These are phyloP conservation scores for Ustilago hordei DNA, from an alignment of 1,284 basidiomycete genomes.

Conservation along the genomic window DNA sequence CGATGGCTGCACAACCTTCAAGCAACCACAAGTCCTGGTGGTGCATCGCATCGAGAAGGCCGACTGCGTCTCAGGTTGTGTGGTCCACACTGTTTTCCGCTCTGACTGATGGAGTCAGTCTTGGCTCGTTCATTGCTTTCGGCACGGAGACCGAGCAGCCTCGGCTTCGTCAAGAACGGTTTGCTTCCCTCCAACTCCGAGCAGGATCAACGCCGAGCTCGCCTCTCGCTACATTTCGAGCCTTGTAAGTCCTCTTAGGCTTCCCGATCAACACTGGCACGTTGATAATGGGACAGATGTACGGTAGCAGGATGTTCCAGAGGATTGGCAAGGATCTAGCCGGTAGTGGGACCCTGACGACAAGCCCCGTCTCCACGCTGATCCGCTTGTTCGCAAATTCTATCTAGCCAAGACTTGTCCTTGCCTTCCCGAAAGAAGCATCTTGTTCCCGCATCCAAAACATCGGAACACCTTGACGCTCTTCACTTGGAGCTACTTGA, in stretches of 20 bases:
- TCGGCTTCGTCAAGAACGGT: too few relatives aligned
- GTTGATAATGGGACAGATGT: not conserved
- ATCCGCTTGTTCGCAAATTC: not conserved
- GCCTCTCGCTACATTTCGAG: not conserved
- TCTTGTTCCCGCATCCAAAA: not conserved
- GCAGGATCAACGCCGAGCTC: not conserved
- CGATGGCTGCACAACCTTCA: not conserved
- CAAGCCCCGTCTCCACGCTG: conserved; percentile 9
- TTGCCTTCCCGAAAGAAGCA: conserved; percentile 5
- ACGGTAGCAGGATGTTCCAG: too few relatives aligned
- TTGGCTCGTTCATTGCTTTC: not conserved
- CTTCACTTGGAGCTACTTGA: not conserved
- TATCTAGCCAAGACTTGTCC: not conserved
- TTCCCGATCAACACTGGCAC: not conserved
- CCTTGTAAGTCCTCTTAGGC: not conserved
- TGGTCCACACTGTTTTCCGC: too few relatives aligned
- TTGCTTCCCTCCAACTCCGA: too few relatives aligned
- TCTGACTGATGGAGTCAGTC: not conserved
- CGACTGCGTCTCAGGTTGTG: too few relatives aligned
- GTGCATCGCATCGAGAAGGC: not conserved
- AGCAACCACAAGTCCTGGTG: not conserved
- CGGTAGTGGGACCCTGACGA: not conserved
- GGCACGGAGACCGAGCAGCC: not conserved
- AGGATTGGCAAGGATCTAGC: not conserved
- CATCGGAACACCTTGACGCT: not conserved